Percentiles rank a stretch among this genome's conserved stretches.
phyloP scores from a whole-genome alignment of 176 grass and related monocot species.

The Tillandsia leiboldiana region DNA sequence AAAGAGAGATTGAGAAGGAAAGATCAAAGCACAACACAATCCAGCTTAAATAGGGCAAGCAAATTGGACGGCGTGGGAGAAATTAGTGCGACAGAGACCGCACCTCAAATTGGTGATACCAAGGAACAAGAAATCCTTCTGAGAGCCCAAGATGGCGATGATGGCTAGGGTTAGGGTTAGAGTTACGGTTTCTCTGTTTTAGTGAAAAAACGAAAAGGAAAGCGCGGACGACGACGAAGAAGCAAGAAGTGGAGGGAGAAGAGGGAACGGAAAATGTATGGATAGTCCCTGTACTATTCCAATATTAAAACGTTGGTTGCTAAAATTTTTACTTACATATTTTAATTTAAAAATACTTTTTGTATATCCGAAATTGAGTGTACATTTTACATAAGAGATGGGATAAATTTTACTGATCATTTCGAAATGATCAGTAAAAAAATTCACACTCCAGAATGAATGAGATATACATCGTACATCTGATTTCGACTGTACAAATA shows the following conservation, averaged over 20 bases:
- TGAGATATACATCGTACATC: too few relatives aligned
- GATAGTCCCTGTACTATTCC: not conserved
- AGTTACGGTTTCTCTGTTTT: not conserved
- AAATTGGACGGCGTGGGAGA: too few relatives aligned
- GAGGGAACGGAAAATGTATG: not conserved
- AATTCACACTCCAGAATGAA: too few relatives aligned
- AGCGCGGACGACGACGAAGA: not conserved
- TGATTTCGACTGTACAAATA: too few relatives aligned
- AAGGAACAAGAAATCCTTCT: constrained; percentile 13
- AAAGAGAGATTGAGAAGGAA: not conserved
- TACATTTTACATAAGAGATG: too few relatives aligned
- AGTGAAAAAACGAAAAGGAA: not conserved
- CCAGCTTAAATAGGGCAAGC: not conserved
- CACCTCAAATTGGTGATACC: constrained; percentile 8
- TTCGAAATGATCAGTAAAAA: too few relatives aligned
- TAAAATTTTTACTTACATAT: too few relatives aligned
- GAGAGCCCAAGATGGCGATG: constrained; percentile 4
- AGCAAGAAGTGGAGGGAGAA: not conserved
- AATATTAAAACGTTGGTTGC: not conserved
- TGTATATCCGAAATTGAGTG: too few relatives aligned
- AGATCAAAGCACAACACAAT: not conserved
- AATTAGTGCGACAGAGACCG: not conserved
- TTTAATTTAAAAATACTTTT: too few relatives aligned
- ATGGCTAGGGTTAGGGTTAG: not conserved
- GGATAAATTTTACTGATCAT: too few relatives aligned